Percentiles rank a stretch among this genome's conserved stretches.
These are phyloP conservation scores for Castanopsis chinensis DNA, from an alignment of 306 rosid genomes.

Conservation along the genomic window DNA sequence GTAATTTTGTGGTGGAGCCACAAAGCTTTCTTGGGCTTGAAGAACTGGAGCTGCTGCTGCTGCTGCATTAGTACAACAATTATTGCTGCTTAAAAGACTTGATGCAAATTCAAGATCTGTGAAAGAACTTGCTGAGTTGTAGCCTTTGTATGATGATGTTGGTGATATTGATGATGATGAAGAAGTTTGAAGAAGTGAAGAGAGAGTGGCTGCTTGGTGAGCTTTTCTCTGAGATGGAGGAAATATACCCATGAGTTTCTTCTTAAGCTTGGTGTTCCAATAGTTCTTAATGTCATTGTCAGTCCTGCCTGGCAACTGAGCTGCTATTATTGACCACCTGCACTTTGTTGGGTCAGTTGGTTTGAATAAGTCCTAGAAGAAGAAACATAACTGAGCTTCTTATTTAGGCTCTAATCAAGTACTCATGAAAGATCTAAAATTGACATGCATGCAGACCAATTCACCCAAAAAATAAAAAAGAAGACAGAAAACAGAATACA, in stretches of 20 bases:
- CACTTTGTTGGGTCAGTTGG: constrained; percentile 8
- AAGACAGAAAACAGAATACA: too few species aligned
- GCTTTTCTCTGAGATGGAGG: constrained; percentile 31
- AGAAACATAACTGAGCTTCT: neutral
- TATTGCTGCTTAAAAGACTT: constrained; percentile 32
- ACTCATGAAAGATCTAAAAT: constrained; percentile 21
- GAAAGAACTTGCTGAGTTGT: constrained; percentile 19
- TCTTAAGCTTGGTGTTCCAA: constrained; percentile 98
- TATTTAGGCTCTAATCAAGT: neutral
- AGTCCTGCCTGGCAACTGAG: constrained; percentile 82
- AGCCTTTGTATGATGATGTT: constrained; percentile 32
- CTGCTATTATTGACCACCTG: constrained; percentile 97
- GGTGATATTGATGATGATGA: constrained; percentile 36
- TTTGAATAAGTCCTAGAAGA: neutral
- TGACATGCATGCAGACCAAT: constrained; percentile 24
- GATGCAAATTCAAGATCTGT: constrained; percentile 33
- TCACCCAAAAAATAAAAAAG: neutral
- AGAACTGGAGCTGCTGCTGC: constrained; percentile 15
- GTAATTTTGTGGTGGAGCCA: constrained; percentile 24
- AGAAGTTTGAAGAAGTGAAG: constrained; percentile 36
- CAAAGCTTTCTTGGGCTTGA: constrained; percentile 49
- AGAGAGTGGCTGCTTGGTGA: constrained; percentile 29
- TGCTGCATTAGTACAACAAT: constrained; percentile 13
- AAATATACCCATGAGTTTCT: constrained; percentile 49
- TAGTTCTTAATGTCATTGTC: constrained; percentile 93